Evolutionary conservation across 2,329 filamentous ascomycete species (phyloP).

Genomic region (Lachnellula occidentalis): DNA sequence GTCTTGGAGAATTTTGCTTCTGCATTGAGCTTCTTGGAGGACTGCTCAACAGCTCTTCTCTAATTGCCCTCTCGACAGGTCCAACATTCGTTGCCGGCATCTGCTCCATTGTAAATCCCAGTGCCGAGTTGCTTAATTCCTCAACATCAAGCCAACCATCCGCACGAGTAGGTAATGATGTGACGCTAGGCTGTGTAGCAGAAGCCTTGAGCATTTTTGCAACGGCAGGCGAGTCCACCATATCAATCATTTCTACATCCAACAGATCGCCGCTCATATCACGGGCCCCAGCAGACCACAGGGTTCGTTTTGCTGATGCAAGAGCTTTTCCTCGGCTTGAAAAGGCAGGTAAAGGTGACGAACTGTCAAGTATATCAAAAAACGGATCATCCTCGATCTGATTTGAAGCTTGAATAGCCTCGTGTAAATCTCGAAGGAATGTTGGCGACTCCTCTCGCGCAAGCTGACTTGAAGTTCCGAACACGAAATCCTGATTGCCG

Average conservation of each 20-base stretch:
- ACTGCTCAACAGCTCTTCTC: conserved; percentile 11
- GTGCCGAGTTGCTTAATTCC: background rate
- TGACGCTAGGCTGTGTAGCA: conserved; percentile 1
- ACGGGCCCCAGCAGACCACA: conserved; percentile 69
- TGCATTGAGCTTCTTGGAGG: background rate
- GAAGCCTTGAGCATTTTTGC: conserved; percentile 6
- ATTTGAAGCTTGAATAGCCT: conserved; percentile 56
- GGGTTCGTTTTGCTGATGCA: conserved; percentile 31
- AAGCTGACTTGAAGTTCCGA: conserved; percentile 82
- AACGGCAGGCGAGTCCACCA: conserved; percentile 37
- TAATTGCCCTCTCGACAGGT: conserved; percentile 15
- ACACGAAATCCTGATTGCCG: conserved; percentile 68
- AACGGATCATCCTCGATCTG: conserved; percentile 36
- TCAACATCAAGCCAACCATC: conserved; percentile 26
- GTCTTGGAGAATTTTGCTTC: background rate
- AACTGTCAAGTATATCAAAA: conserved; percentile 23
- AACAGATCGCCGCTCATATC: conserved; percentile 60
- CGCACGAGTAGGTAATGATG: background rate
- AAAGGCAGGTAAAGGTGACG: conserved; percentile 15
- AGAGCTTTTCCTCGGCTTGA: conserved; percentile 3
- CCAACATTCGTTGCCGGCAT: background rate
- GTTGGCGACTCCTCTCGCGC: conserved; percentile 66
- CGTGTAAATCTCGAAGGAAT: conserved; percentile 56
- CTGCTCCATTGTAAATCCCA: background rate
- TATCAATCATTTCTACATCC: conserved; percentile 49